Conservation (phyloP, 2,329 filamentous ascomycete genomes). For the Domatiomyces globalis region DNA sequence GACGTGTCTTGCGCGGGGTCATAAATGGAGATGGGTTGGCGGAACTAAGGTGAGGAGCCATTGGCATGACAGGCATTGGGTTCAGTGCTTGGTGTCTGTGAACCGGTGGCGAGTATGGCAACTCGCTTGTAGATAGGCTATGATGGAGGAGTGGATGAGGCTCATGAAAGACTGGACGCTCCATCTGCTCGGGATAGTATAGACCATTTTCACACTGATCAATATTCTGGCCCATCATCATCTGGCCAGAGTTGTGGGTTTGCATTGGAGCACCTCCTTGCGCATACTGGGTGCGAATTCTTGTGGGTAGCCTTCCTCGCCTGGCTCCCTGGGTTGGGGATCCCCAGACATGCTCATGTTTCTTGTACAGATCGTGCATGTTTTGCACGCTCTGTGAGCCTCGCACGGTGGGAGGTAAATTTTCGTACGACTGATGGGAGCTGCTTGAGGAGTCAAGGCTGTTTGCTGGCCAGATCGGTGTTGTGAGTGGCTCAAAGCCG, state of each 20-base stretch:
- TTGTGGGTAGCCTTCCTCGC: conserved; percentile 23
- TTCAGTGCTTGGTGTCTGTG: not conserved
- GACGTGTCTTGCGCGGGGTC: conserved; percentile 18
- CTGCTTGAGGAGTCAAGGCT: conserved; percentile 6
- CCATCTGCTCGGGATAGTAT: conserved; percentile 23
- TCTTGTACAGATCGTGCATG: conserved; percentile 1
- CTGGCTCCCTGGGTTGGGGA: conserved; percentile 23
- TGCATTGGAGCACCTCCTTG: conserved; percentile 23
- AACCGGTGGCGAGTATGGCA: not conserved
- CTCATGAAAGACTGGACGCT: conserved; percentile 23
- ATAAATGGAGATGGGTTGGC: conserved; percentile 19
- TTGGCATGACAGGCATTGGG: not conserved
- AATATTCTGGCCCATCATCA: not conserved
- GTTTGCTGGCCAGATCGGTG: conserved; percentile 4
- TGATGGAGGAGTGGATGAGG: conserved; percentile 21
- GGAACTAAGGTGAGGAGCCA: not conserved
- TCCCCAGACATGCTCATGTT: conserved; percentile 26
- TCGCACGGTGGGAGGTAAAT: not conserved
- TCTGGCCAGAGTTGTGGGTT: conserved; percentile 9
- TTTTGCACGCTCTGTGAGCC: not conserved
- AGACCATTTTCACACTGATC: conserved; percentile 7
- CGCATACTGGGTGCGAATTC: conserved; percentile 19
- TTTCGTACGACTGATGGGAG: conserved; percentile 4
- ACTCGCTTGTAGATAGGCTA: not conserved
- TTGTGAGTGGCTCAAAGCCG: not conserved